A percentile compares a stretch with the other conserved stretches of the same genome.
phyloP scores from a whole-genome alignment of 495 filamentous ascomycete genomes.

The Penicillium ochrochloron region DNA sequence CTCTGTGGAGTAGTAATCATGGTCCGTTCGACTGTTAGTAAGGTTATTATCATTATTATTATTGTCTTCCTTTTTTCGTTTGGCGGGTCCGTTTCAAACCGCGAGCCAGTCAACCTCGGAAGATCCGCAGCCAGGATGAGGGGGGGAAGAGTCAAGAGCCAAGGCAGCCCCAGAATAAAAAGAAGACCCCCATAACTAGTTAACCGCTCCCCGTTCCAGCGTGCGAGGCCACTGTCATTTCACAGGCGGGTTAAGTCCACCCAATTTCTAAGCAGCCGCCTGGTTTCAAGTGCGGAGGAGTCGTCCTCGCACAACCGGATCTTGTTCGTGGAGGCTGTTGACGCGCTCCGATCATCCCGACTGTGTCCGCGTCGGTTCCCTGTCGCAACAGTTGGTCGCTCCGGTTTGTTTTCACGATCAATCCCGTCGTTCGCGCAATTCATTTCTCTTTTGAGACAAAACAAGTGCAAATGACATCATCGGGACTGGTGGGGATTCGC shows the following conservation, averaged over 20 bases:
- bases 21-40: too few relatives aligned
- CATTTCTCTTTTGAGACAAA: conserved; percentile 21
- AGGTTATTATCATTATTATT: too few relatives aligned
- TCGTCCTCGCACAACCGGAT: conserved; percentile 9
- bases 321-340: conserved; percentile 19
- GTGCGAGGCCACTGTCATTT: conserved; percentile 24
- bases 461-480: conserved; percentile 31
- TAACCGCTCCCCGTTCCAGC: conserved; percentile 6
- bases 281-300: conserved; percentile 19
- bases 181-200: not conserved
- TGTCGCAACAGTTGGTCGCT: conserved; percentile 12
- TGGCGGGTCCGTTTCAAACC: conserved; percentile 32
- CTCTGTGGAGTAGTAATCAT: too few relatives aligned
- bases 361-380: conserved; percentile 15
- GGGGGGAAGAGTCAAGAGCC: too few relatives aligned
- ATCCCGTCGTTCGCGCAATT: conserved; percentile 10
- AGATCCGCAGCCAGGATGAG: conserved; percentile 46
- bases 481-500: conserved; percentile 4
- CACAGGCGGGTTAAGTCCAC: conserved; percentile 24
- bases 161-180: conserved; percentile 15
- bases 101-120: conserved; percentile 40
- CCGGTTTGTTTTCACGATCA: conserved; percentile 22
- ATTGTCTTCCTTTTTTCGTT: not conserved
- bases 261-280: conserved; percentile 14
- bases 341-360: conserved; percentile 21